Evolutionary conservation across 495 filamentous ascomycete genomes (phyloP), one percentile per base, ranked within the genome.

Genomic region (Penicillium angulare): DNA sequence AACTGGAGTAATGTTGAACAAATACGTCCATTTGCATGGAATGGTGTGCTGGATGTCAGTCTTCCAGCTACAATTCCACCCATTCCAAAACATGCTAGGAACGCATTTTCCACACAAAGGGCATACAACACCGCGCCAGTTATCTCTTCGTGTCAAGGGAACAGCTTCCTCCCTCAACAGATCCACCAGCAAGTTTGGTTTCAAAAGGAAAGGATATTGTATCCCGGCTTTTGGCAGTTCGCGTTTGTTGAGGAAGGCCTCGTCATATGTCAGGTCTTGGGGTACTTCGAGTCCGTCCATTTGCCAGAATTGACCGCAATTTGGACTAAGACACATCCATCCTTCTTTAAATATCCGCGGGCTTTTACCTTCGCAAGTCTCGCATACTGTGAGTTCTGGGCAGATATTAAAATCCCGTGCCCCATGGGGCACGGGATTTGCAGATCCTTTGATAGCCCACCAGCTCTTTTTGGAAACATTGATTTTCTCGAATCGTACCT

Each of bases 401-500:
- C 54, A 49, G 6, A 24, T 38, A 18, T 53, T 24, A 27, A 54
- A 65, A 39, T 72, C 53, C 10, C 65, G 55, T 24, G 63, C 34
- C 2, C 52, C 27, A 7, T 63, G 31, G 18, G 61, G 49, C 0
- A 52, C 18, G 3, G 64, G 51, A 15, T 59, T 27, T 4, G 55
- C 49, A 6, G 63, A 64, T 8, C 55, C 63, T 32, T 66, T 61
- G 1, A 74, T 63, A 13, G 79, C 66, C 86, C 87, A 92, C 90
- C 90, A 95, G 34, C 88, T 86, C 24, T 73, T 72, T 16, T 67
- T 55, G 0, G 53, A 32, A 1, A 84, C 64, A 16, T 88, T 64
- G 2, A 89, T 62, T 55, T 92, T 91, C 64, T 96, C 83, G 20
- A 92, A 77, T 5, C 90, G 79, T 13, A 86, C 74, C 53, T 78